A percentile compares a stretch with the other conserved stretches of the same genome.
These are phyloP conservation scores for Heimioporus sp. DNA, from an alignment of 768 basidiomycete genomes.

Conservation along the genomic window DNA sequence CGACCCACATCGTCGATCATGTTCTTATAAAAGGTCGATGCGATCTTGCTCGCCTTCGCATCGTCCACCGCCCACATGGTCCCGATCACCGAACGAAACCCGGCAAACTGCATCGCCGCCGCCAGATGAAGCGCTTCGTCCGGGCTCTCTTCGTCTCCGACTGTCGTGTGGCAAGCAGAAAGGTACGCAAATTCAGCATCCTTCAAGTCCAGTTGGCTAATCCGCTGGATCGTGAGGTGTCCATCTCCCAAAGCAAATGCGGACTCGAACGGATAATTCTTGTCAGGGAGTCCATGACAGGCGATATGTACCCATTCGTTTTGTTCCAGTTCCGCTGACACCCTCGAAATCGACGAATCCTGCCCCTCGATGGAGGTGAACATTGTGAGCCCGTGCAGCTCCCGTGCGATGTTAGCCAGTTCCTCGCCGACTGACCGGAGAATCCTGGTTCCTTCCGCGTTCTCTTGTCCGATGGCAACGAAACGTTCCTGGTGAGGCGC, in stretches of 20 bases:
- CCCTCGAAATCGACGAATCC: too few relatives aligned
- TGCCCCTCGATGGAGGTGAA: too few relatives aligned
- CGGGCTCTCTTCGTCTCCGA: too few relatives aligned
- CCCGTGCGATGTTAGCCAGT: too few relatives aligned
- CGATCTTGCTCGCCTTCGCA: constrained; percentile 10
- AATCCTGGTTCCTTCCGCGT: neutral
- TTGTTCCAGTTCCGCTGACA: too few relatives aligned
- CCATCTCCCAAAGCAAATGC: neutral
- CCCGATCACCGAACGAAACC: constrained; percentile 6
- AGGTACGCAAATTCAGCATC: constrained; percentile 16
- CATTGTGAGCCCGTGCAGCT: too few relatives aligned
- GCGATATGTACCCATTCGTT: constrained; percentile 10
- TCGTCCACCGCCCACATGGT: neutral
- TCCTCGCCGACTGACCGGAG: too few relatives aligned
- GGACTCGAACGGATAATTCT: constrained; percentile 12
- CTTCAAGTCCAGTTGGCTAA: constrained; percentile 1
- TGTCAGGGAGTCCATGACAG: constrained; percentile 19
- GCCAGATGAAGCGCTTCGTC: too few relatives aligned
- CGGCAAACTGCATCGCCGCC: constrained; percentile 1
- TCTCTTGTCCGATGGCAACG: constrained; percentile 1
- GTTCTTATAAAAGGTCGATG: constrained; percentile 18
- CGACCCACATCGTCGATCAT: constrained; percentile 13
- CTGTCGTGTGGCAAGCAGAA: constrained; percentile 27
- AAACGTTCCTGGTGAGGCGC: neutral
- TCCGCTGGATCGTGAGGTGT: neutral